Percentiles rank a stretch among this genome's conserved stretches.
These are phyloP conservation scores for Phytopythium cucurbitacearum DNA, from an alignment of 352 stramenopile species.

Conservation along the genomic window DNA sequence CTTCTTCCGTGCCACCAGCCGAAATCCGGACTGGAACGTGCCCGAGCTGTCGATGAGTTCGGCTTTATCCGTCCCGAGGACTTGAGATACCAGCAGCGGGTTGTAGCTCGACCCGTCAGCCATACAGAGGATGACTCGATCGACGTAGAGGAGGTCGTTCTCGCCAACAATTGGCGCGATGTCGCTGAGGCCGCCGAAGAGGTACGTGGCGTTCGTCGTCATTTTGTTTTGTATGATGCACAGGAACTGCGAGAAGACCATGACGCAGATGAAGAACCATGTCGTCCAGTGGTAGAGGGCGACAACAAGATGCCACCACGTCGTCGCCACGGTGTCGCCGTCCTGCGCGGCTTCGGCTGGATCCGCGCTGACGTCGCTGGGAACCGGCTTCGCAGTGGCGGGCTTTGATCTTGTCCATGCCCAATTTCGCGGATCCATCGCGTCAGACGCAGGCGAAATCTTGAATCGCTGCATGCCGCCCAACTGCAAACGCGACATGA, in stretches of 20 bases:
- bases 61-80: not conserved
- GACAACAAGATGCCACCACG: not conserved
- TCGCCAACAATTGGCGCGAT: slow-evolving; percentile 16
- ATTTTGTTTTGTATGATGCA: slow-evolving; percentile 18
- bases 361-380: too few species aligned
- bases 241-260: slow-evolving; percentile 28
- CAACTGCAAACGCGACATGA: too few species aligned
- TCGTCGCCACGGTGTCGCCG: too few species aligned
- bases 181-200: slow-evolving; percentile 7
- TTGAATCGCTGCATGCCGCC: too few species aligned
- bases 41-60: not conserved
- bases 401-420: too few species aligned
- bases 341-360: too few species aligned
- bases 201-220: not conserved
- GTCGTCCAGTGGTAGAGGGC: slow-evolving; percentile 24
- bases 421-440: too few species aligned
- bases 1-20: slow-evolving; percentile 9
- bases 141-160: slow-evolving; percentile 44
- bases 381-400: too few species aligned
- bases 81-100: slow-evolving; percentile 24
- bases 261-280: slow-evolving; percentile 19
- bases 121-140: slow-evolving; percentile 34
- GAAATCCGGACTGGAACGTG: slow-evolving; percentile 16
- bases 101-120: slow-evolving; percentile 16
- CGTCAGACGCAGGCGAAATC: too few species aligned